These are phyloP conservation scores for Moesziomyces globuligerus DNA, from an alignment of 1,284 basidiomycete genomes.

Conservation along the genomic window DNA sequence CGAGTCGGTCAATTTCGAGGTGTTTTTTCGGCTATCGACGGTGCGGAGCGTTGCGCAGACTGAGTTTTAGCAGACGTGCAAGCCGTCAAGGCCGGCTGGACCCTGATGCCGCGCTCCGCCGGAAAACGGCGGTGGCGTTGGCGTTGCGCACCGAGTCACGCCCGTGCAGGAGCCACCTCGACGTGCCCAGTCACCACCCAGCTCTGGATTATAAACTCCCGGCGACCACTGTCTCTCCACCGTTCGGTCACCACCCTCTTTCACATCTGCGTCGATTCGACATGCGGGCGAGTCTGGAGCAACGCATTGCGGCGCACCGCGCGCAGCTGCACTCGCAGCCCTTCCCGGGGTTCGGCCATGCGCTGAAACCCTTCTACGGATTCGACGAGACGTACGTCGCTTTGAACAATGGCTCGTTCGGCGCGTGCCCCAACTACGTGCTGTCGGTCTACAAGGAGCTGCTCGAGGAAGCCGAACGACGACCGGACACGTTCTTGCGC, in stretches of 20 bases:
- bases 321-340: constrained; percentile 11
- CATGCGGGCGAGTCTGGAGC: constrained; percentile 7
- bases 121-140: no score
- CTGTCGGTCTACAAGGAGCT: constrained; percentile 21
- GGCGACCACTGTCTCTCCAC: no score
- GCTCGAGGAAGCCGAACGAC: constrained; percentile 26
- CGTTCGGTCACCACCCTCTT: no score
- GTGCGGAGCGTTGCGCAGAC: no score
- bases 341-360: constrained; percentile 39
- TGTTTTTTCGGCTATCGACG: not conserved
- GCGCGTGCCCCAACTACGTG: constrained; percentile 43
- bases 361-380: constrained; percentile 23
- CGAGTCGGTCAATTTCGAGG: constrained; percentile 8
- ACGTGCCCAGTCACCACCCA: no score
- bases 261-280: no score
- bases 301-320: constrained; percentile 18
- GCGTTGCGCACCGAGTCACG: no score
- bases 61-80: no score
- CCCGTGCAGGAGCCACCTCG: no score
- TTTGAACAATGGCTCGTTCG: constrained; percentile 48
- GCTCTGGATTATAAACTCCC: no score
- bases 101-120: no score
- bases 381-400: constrained; percentile 36
- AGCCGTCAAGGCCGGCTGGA: no score
- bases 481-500: constrained; percentile 33